Evolutionary conservation across 2,329 filamentous ascomycete species (phyloP).

Genomic region (Cladosporium sp.): DNA sequence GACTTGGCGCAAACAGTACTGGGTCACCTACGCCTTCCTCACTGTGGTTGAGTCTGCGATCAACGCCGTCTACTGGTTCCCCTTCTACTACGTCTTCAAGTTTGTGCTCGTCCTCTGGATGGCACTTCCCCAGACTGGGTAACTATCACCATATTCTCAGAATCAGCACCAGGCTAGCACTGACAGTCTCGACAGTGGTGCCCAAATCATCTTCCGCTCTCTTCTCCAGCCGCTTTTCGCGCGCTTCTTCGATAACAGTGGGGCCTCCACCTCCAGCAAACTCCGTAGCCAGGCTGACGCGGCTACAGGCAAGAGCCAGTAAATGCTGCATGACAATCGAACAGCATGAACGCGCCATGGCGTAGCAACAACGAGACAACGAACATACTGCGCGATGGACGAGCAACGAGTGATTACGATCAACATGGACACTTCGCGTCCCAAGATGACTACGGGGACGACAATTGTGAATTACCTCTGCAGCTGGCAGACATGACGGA

Average conservation of each 20-base stretch:
- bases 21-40: conserved; percentile 79
- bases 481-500: neutral
- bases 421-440: conserved; percentile 3
- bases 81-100: conserved; percentile 99
- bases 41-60: conserved; percentile 77
- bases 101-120: conserved; percentile 97
- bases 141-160: conserved; percentile 40
- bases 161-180: neutral
- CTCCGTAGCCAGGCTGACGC: conserved; percentile 83
- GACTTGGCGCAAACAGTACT: conserved; percentile 52
- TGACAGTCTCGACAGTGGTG: conserved; percentile 57
- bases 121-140: conserved; percentile 89
- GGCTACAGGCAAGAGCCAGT: conserved; percentile 44
- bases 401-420: conserved; percentile 10
- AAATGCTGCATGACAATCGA: conserved; percentile 31
- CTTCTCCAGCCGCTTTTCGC: conserved; percentile 87
- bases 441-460: conserved; percentile 2
- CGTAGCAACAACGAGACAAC: conserved; percentile 9
- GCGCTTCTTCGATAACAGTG: conserved; percentile 72
- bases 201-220: conserved; percentile 93
- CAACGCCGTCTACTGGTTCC: conserved; percentile 85
- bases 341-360: conserved; percentile 7
- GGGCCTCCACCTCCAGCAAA: conserved; percentile 69
- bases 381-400: conserved; percentile 7
- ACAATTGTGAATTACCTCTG: neutral